Evolutionary conservation across 179 eudicot genomes (phyloP).

Genomic region (Silene noctiflora): DNA sequence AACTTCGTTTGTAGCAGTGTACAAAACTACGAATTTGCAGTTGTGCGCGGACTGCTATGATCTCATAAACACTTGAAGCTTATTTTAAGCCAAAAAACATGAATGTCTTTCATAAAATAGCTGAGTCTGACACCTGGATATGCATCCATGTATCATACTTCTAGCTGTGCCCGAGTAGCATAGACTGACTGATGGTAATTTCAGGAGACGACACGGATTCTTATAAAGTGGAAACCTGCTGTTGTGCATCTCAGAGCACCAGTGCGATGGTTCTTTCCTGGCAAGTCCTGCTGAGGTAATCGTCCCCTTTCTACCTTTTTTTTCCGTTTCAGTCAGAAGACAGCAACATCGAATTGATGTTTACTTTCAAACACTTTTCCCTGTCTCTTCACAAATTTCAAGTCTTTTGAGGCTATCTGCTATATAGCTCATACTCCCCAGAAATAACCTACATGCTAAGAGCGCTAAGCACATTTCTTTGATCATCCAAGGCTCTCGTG

Average conservation of each 20-base stretch:
- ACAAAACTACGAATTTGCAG: too few relatives aligned
- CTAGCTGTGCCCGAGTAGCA: not conserved
- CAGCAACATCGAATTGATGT: not conserved
- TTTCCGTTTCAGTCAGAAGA: not conserved
- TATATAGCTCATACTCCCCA: conserved; percentile 41
- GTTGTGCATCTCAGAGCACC: conserved; percentile 70
- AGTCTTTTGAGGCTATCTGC: conserved; percentile 21
- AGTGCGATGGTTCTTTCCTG: conserved; percentile 66
- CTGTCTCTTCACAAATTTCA: not conserved
- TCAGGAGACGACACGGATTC: conserved; percentile 87
- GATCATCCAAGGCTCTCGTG: conserved; percentile 66
- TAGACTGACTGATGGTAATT: conserved; percentile 3
- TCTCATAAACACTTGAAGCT: too few relatives aligned
- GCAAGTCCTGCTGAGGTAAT: conserved; percentile 60
- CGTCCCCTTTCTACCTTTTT: not conserved
- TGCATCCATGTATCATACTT: too few relatives aligned
- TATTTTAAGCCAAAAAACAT: too few relatives aligned
- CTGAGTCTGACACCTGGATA: too few relatives aligned
- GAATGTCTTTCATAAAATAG: not conserved
- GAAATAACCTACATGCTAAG: conserved; percentile 63
- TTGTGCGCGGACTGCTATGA: too few relatives aligned
- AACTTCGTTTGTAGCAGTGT: too few relatives aligned
- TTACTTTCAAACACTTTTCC: not conserved
- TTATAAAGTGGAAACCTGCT: conserved; percentile 84
- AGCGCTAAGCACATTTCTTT: conserved; percentile 67